Conservation (phyloP, 495 filamentous ascomycete species). For the Xylaria sp. region DNA sequence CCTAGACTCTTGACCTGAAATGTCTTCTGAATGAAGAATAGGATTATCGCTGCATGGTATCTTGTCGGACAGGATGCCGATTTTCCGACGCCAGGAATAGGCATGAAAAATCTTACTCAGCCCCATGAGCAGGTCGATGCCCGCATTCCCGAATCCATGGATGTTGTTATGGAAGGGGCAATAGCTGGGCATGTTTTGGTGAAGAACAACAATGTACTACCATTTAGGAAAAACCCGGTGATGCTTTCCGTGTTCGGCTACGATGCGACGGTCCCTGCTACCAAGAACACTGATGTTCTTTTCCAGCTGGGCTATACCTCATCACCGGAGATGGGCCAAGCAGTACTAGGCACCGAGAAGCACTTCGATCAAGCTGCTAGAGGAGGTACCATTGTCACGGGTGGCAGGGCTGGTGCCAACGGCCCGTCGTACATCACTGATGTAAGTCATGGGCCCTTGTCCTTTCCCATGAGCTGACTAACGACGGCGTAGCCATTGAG, state of each 20-base stretch:
- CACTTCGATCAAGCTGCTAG: slow-evolving; percentile 44
- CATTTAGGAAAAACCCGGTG: slow-evolving; percentile 56
- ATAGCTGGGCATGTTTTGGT: slow-evolving; percentile 66
- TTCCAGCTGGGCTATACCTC: slow-evolving; percentile 44
- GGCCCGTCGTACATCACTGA: slow-evolving; percentile 53
- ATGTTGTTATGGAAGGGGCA: slow-evolving; percentile 53
- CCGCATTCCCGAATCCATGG: slow-evolving; percentile 51
- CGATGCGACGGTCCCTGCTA: slow-evolving; percentile 41
- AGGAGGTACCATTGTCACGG: slow-evolving; percentile 55
- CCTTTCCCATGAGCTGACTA: not conserved
- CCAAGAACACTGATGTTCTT: slow-evolving; percentile 42
- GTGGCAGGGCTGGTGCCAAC: slow-evolving; percentile 60
- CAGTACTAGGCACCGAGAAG: slow-evolving; percentile 35
- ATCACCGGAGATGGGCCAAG: slow-evolving; percentile 42
- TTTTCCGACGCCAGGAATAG: slow-evolving; percentile 57
- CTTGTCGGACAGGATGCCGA: slow-evolving; percentile 57
- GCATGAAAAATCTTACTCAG: slow-evolving; percentile 60
- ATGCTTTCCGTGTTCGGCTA: slow-evolving; percentile 60
- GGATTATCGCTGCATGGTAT: slow-evolving; percentile 68
- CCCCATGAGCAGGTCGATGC: slow-evolving; percentile 62
- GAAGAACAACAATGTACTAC: slow-evolving; percentile 65
- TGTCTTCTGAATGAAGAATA: slow-evolving; percentile 34
- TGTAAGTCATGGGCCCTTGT: slow-evolving; percentile 25
- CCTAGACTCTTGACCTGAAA: too few relatives aligned
- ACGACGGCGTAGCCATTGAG: slow-evolving; percentile 59